Percentiles rank a stretch among this genome's conserved stretches.
Conservation (phyloP, 129 eudicot species). For the Chrysanthemum lavandulifolium region DNA sequence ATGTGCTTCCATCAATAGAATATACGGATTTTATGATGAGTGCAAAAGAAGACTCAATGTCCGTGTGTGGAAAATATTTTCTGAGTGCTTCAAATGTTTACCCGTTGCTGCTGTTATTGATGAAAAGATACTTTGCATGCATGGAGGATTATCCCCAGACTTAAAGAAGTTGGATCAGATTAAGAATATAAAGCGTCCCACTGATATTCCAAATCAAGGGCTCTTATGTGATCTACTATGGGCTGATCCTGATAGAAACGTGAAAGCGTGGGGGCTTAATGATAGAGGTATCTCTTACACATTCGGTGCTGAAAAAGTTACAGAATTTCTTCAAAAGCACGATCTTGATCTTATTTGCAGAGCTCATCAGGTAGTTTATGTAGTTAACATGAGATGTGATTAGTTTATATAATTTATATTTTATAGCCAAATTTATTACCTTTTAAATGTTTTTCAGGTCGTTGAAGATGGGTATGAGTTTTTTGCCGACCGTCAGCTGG, state of each 20-base stretch:
- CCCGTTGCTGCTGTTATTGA: slow-evolving; percentile 57
- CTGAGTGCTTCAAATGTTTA: slow-evolving; percentile 47
- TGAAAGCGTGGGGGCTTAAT: slow-evolving; percentile 48
- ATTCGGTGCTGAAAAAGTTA: slow-evolving; percentile 44
- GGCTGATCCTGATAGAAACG: slow-evolving; percentile 51
- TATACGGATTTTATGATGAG: slow-evolving; percentile 51
- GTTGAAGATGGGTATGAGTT: slow-evolving; percentile 62
- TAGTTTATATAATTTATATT: too few species aligned
- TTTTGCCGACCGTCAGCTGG: slow-evolving; percentile 50
- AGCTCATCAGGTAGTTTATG: slow-evolving; percentile 47
- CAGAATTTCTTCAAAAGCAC: slow-evolving; percentile 47
- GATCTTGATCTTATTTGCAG: slow-evolving; percentile 45
- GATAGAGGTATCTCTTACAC: slow-evolving; percentile 48
- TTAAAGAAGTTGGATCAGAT: slow-evolving; percentile 45
- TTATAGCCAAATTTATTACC: not conserved
- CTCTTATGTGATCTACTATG: slow-evolving; percentile 50
- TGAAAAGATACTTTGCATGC: slow-evolving; percentile 59
- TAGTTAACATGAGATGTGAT: not conserved
- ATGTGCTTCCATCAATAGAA: slow-evolving; percentile 49
- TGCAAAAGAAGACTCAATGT: slow-evolving; percentile 50
- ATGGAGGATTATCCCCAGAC: slow-evolving; percentile 55
- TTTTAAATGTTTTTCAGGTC: slow-evolving; percentile 24
- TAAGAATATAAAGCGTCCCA: slow-evolving; percentile 41
- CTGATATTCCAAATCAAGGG: slow-evolving; percentile 49
- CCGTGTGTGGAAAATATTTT: slow-evolving; percentile 46